Evolutionary conservation across 306 rosid species (phyloP).

Genomic region (Casuarina glauca): DNA sequence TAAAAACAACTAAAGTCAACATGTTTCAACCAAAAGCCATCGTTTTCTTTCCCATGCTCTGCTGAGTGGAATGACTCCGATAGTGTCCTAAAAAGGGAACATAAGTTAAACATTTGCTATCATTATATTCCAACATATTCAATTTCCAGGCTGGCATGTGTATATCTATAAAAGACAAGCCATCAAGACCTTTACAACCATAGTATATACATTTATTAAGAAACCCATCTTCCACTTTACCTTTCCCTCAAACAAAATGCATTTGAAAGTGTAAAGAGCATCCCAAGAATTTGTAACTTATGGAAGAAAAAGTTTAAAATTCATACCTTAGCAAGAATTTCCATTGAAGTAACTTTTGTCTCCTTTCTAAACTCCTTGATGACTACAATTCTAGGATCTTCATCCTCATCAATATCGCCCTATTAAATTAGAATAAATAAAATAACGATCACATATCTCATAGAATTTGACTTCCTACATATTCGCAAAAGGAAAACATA

Average conservation of each 20-base stretch:
- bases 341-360: conserved; percentile 85
- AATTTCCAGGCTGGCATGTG: background rate
- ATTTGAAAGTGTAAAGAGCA: conserved; percentile 3
- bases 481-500: no score
- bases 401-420: conserved; percentile 93
- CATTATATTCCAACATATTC: background rate
- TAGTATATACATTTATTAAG: background rate
- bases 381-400: conserved; percentile 79
- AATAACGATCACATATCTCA: conserved; percentile 9
- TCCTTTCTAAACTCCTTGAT: conserved; percentile 84
- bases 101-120: background rate
- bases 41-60: background rate
- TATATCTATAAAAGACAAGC: background rate
- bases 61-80: background rate
- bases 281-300: background rate
- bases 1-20: background rate
- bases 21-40: background rate
- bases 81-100: background rate
- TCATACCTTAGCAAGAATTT: conserved; percentile 72
- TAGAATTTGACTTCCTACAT: background rate
- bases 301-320: conserved; percentile 9
- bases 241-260: background rate
- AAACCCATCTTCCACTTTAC: background rate
- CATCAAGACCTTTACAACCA: background rate
- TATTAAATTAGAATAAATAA: conserved; percentile 21